Base-by-base conservation (phyloP, 768 basidiomycete species). In the Termitomyces sp. region DNA sequence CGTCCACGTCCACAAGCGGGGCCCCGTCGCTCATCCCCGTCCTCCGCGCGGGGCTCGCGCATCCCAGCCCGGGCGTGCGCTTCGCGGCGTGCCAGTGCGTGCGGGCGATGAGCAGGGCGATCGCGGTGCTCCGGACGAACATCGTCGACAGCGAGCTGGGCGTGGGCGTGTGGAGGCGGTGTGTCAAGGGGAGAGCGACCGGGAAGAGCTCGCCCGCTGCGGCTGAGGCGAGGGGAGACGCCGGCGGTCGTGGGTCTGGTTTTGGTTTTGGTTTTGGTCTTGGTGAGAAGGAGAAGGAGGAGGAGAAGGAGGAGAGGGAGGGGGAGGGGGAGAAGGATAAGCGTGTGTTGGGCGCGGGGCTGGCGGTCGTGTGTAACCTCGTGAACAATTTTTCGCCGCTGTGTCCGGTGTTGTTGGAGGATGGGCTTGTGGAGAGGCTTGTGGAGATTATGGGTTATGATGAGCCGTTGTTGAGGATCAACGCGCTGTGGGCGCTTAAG, bases 11-110 rank as follows among this genome's bases (percentile, higher is more conserved):
- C 34, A 28, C 29, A 45, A 15, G 29, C 42, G 82, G 84, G 73
- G 9, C 74, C 8, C 75, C 79, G 16, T 74, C 73, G 1, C 70
- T 91, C 41, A 70, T 71, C 24, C 66, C 70, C 0, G 33, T 79
- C 26, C 69, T 92, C 33, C 77, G 82, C 56, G 65, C 69, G 2
- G 81, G 81, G 13, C 77, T 94, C 8, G 61, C 76, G 0, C 86
- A 91, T 54, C 79, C 76, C 0, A 81, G 87, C 56, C 75, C 85
- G 16, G 91, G 90, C 1, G 87, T 95, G 3, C 83, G 94, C 6
- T 91, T 90, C 46, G 92, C 91, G 0, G 90, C 91, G 0, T 94
- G 92, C 65, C 94, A 96, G 64, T 89, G 88, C 62, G 80, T 92
- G 1, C 77, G 94, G 16, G 88, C 90, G 0, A 76, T 98, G 39